Evolutionary conservation across 306 rosid genomes (phyloP).

Genomic region (Acacia confusa): DNA sequence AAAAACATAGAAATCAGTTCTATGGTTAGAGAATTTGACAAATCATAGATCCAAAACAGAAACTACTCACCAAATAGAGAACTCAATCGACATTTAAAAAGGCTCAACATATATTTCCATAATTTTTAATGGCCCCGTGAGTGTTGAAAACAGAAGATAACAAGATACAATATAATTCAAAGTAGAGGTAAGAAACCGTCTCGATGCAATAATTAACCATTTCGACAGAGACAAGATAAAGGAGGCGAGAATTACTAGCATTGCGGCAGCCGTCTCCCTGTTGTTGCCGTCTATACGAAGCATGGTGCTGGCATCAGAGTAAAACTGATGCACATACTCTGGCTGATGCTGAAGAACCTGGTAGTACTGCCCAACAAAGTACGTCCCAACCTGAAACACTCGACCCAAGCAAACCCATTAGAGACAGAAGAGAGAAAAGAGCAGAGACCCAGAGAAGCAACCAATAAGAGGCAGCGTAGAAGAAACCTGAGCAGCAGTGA

Average conservation of each 20-base stretch:
- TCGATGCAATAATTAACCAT: neutral
- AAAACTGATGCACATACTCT: conserved; percentile 82
- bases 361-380: conserved; percentile 95
- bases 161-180: neutral
- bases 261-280: conserved; percentile 75
- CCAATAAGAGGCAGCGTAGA: neutral
- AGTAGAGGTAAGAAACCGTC: neutral
- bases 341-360: conserved; percentile 95
- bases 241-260: conserved; percentile 56
- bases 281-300: conserved; percentile 73
- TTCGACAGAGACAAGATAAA: neutral
- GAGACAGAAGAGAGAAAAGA: neutral
- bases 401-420: neutral
- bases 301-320: conserved; percentile 92
- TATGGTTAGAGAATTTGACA: neutral
- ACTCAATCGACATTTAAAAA: neutral
- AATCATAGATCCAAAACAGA: neutral
- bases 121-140: neutral
- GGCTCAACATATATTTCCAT: neutral
- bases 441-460: neutral
- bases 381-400: conserved; percentile 75
- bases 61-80: neutral
- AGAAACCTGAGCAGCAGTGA: conserved; percentile 91
- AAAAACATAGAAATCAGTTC: neutral
- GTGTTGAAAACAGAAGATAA: neutral